Evolutionary conservation across 129 eudicot species (phyloP).

Genomic region (Saposhnikovia divaricata): DNA sequence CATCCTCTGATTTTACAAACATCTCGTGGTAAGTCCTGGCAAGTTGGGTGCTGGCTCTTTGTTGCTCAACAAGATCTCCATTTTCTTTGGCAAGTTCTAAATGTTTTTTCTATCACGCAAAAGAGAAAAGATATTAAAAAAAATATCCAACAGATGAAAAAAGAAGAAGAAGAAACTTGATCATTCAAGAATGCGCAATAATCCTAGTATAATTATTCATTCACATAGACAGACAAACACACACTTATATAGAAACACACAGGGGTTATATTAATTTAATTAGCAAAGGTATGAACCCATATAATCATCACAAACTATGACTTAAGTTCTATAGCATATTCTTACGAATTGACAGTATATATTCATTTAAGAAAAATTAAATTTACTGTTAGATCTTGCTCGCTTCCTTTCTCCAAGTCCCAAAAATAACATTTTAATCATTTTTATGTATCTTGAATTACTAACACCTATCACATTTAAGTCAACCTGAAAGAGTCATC

Average conservation of each 20-base stretch:
- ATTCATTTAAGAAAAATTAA: too few species aligned
- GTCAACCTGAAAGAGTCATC: not conserved
- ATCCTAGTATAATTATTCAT: not conserved
- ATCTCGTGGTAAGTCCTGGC: slow-evolving; percentile 94
- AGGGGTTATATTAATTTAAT: not conserved
- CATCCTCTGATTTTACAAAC: slow-evolving; percentile 55
- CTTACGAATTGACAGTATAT: not conserved
- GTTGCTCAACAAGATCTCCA: slow-evolving; percentile 74
- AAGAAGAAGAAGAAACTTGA: not conserved
- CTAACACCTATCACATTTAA: not conserved
- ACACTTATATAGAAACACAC: not conserved
- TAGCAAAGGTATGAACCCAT: not conserved
- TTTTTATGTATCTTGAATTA: not conserved
- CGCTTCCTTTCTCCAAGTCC: not conserved
- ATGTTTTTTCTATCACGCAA: slow-evolving; percentile 63
- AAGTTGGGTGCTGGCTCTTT: slow-evolving; percentile 91
- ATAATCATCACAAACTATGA: not conserved
- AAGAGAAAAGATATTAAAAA: not conserved
- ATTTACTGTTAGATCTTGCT: too few species aligned
- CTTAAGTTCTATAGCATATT: not conserved
- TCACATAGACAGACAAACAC: not conserved
- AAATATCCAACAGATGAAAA: slow-evolving; percentile 2
- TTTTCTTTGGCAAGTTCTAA: slow-evolving; percentile 70
- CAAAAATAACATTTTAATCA: not conserved
- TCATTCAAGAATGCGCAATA: not conserved